These are phyloP conservation scores for Sporormia fimetaria DNA, from an alignment of 495 filamentous ascomycete species.

Conservation along the genomic window DNA sequence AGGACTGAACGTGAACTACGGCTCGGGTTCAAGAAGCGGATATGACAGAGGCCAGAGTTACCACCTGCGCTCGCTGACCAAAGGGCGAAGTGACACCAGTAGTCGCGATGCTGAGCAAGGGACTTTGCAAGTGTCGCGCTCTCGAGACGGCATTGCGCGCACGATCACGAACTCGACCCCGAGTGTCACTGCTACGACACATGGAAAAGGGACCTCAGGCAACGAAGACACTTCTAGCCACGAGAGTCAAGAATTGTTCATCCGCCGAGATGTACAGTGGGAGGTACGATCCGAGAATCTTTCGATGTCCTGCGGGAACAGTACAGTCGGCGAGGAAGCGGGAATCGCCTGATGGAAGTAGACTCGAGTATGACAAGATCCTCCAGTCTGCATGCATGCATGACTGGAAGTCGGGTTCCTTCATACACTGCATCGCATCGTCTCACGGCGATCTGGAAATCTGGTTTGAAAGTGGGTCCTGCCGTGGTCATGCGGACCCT, in stretches of 20 bases:
- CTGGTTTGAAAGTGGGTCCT: too few species aligned
- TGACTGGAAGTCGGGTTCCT: too few species aligned
- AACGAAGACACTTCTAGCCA: conserved; percentile 3
- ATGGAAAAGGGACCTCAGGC: too few species aligned
- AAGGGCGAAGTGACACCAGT: not conserved
- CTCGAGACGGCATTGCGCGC: not conserved
- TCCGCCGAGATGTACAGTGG: conserved; percentile 19
- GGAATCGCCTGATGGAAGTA: too few species aligned
- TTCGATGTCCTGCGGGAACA: too few species aligned
- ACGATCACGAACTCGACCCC: not conserved
- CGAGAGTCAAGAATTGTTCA: conserved; percentile 17
- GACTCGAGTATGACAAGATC: too few species aligned
- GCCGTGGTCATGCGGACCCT: too few species aligned
- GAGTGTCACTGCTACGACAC: not conserved
- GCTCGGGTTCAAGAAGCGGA: conserved; percentile 3
- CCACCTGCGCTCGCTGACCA: conserved; percentile 5
- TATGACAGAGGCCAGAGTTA: conserved; percentile 4
- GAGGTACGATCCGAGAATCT: conserved; percentile 15
- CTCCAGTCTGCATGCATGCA: too few species aligned
- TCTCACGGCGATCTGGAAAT: too few species aligned
- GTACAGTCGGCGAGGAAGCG: too few species aligned
- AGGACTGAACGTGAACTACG: conserved; percentile 7
- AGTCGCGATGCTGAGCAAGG: conserved; percentile 7
- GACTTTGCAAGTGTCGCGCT: not conserved
- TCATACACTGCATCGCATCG: too few species aligned